These are phyloP conservation scores for Talaromyces pinophilus DNA, from an alignment of 2,329 filamentous ascomycete genomes.

Conservation along the genomic window DNA sequence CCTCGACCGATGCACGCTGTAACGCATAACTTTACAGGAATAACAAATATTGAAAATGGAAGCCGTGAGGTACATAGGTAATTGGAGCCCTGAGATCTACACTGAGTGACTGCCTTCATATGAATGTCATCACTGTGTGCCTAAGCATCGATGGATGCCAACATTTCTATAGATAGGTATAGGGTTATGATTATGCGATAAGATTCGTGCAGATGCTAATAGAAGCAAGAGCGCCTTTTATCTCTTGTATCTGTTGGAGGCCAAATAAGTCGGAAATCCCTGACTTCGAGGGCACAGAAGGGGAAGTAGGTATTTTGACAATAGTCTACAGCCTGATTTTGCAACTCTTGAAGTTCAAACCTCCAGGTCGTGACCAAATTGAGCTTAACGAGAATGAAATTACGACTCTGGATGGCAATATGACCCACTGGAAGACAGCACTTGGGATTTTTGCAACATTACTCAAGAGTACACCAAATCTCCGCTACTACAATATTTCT, in stretches of 20 bases:
- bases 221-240: neutral
- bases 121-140: neutral
- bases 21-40: no score
- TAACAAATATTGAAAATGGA: neutral
- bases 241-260: neutral
- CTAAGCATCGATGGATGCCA: neutral
- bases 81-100: neutral
- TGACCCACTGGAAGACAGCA: neutral
- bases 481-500: neutral
- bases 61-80: neutral
- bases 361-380: neutral
- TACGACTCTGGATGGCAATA: neutral
- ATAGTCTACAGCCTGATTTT: neutral
- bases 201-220: neutral
- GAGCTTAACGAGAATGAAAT: neutral
- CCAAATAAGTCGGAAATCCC: neutral
- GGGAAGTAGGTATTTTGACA: neutral
- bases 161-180: neutral
- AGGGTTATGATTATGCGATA: neutral
- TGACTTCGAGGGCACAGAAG: neutral
- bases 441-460: neutral
- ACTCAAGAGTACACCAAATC: neutral
- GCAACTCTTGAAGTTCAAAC: neutral
- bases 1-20: neutral
- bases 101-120: neutral